phyloP scores from a whole-genome alignment of 257 asterid species.

The Solanum habrochaites region DNA sequence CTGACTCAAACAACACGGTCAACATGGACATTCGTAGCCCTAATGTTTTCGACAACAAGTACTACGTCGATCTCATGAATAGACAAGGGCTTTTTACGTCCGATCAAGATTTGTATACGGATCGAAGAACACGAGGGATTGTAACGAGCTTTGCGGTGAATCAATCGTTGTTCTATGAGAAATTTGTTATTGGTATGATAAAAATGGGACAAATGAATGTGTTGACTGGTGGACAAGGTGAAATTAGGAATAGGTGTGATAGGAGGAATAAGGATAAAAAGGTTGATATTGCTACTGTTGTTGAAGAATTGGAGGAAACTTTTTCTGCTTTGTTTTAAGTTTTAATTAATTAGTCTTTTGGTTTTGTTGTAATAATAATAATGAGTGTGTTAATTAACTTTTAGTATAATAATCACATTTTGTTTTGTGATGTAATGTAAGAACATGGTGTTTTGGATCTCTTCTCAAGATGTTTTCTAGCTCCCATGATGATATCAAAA shows the following conservation, averaged over 20 bases:
- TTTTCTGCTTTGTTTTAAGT: neutral
- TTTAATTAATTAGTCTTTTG: neutral
- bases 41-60: neutral
- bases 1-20: neutral
- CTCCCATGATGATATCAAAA: neutral
- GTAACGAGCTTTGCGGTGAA: neutral
- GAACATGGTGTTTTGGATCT: neutral
- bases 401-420: neutral
- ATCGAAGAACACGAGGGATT: neutral
- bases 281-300: neutral
- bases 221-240: neutral
- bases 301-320: neutral
- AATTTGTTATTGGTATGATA: neutral
- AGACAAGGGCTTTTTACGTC: neutral
- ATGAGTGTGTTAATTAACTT: neutral
- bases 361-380: neutral
- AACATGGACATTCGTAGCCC: neutral
- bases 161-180: neutral
- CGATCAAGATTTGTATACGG: neutral
- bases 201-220: neutral
- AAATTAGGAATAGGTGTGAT: neutral
- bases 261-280: neutral
- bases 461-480: neutral
- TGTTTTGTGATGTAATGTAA: neutral
- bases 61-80: conserved; percentile 1